Evolutionary conservation across 1,284 basidiomycete species (phyloP), one percentile per base, ranked within the genome.

Genomic region (Leccinum pachyderme): DNA sequence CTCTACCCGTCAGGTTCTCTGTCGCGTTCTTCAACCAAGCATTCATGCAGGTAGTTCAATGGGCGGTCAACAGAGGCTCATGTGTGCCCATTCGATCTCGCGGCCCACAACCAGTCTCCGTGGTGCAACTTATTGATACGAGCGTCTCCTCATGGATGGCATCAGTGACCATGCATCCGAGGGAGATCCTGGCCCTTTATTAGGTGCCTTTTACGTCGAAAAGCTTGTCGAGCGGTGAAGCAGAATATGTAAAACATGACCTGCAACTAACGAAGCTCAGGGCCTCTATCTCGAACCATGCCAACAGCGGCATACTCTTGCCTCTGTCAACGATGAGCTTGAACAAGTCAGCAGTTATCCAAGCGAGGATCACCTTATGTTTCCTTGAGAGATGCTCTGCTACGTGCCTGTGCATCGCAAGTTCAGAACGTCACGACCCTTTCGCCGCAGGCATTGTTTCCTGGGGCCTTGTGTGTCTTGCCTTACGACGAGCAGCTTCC

Each of bases 301-400:
- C 2, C 78, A 80, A 81, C 55, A 77, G 73, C 6, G 78, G 74
- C n/a, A 74, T 81, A 59, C 75, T 79, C 58, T 53, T 77, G 31
- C 73, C 73, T 28, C 61, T 80, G 41, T 75, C 77, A 35, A 73
- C 75, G 4, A 69, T 79, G 50, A 74, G 73, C 0, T 65, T 79
- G 7, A 76, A 74, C 28, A 73, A 73, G 73, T 76, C 51, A 48
- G 68, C 59, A 27, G 2, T 22, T 15, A 7, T 12, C 11, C 22
- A 6, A 15, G 29, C 2, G 13, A 2, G 8, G 15, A 49, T 33
- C 28, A 5, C 11, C 29, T 57, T 37, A 32, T 29, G 9, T 22
- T 27, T n/a, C 45, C 5, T 7, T 55, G 18, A 75, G 74, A 58
- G 76, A 79, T 61, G 49, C 55, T 7, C 54, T 58, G 2, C 66